Evolutionary conservation across 306 rosid genomes (phyloP).

Genomic region (Hippophae rhamnoides): DNA sequence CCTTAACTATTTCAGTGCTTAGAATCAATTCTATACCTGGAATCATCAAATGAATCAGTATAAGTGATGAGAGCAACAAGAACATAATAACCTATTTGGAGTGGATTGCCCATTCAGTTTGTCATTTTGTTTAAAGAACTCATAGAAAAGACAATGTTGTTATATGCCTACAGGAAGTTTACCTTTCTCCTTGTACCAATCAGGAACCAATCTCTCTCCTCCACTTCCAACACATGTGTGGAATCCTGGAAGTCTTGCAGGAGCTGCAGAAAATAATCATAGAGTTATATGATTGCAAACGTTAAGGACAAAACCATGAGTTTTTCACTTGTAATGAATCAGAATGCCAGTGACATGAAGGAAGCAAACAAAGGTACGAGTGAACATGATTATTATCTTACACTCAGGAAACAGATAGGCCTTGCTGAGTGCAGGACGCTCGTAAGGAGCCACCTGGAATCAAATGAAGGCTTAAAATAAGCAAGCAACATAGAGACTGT

Average conservation of each 20-base stretch:
- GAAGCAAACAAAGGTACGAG: no score
- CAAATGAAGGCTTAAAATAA: no score
- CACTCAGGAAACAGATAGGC: constrained; percentile 26
- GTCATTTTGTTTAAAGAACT: background rate
- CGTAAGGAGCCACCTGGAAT: constrained; percentile 25
- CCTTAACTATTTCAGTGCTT: constrained; percentile 23
- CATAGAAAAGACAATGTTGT: no score
- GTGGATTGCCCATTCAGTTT: no score
- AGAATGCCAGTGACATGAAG: no score
- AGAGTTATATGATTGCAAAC: no score
- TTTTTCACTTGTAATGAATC: no score
- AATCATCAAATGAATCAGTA: constrained; percentile 10
- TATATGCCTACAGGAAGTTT: background rate
- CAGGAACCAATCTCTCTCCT: constrained; percentile 27
- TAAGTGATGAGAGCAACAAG: no score
- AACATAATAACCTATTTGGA: no score
- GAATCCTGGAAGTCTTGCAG: constrained; percentile 34
- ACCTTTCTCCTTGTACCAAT: constrained; percentile 38
- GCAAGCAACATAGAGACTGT: no score
- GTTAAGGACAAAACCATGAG: no score
- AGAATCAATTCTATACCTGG: constrained; percentile 53
- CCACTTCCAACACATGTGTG: constrained; percentile 45
- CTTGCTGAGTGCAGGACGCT: constrained; percentile 41
- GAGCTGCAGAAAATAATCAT: background rate
- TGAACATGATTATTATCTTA: no score